phyloP scores from a whole-genome alignment of 805 yeast genomes.

The Yarrowia deformans region DNA sequence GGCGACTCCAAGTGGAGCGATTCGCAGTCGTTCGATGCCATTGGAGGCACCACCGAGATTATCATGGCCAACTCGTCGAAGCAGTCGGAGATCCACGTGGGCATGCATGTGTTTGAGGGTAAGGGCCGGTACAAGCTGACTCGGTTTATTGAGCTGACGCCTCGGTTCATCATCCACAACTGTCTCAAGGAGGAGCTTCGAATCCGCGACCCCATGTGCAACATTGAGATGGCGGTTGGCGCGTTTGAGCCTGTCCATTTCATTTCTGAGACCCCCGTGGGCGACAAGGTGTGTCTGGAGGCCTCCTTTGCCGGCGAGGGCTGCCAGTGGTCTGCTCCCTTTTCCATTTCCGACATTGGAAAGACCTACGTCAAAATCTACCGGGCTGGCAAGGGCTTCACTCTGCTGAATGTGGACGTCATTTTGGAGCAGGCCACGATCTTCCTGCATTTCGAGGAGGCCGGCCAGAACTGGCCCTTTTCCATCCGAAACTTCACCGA shows the following conservation, averaged over 20 bases:
- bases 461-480: slow-evolving; percentile 84
- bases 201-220: slow-evolving; percentile 58
- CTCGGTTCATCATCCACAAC: slow-evolving; percentile 80
- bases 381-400: slow-evolving; percentile 67
- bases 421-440: slow-evolving; percentile 82
- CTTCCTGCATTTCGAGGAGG: slow-evolving; percentile 75
- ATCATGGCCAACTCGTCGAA: slow-evolving; percentile 50
- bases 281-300: slow-evolving; percentile 57
- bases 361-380: slow-evolving; percentile 74
- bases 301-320: slow-evolving; percentile 64
- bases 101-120: slow-evolving; percentile 75
- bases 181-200: slow-evolving; percentile 62
- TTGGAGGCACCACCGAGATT: slow-evolving; percentile 78
- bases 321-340: slow-evolving; percentile 86
- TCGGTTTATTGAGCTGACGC: slow-evolving; percentile 79
- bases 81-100: slow-evolving; percentile 69
- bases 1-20: slow-evolving; percentile 75
- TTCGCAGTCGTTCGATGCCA: slow-evolving; percentile 84
- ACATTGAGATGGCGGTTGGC: slow-evolving; percentile 50
- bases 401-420: slow-evolving; percentile 73
- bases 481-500: slow-evolving; percentile 90
- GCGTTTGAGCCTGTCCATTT: slow-evolving; percentile 55
- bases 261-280: slow-evolving; percentile 61
- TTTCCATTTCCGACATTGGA: slow-evolving; percentile 84
- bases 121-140: slow-evolving; percentile 80